phyloP scores from a whole-genome alignment of 2,329 filamentous ascomycete genomes.

The Monilinia polystroma region DNA sequence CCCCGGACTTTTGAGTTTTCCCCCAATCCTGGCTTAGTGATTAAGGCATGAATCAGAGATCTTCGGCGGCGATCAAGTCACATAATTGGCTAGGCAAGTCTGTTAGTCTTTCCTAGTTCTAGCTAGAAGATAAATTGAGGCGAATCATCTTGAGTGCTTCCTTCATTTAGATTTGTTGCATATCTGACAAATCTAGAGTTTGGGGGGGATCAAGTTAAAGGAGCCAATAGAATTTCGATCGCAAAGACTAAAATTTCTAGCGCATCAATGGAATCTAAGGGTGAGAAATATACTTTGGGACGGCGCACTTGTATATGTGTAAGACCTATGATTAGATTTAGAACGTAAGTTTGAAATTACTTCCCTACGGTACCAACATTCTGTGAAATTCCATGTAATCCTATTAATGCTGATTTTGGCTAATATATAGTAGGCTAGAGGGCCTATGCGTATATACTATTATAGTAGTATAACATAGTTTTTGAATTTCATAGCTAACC shows the following conservation, averaged over 20 bases:
- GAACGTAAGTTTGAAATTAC: too few species aligned
- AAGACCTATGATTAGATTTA: too few species aligned
- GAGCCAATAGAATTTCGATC: not conserved
- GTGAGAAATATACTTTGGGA: not conserved
- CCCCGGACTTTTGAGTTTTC: too few species aligned
- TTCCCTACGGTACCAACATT: too few species aligned
- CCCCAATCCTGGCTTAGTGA: too few species aligned
- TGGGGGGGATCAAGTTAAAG: not conserved
- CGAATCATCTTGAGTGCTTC: not conserved
- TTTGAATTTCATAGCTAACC: too few species aligned
- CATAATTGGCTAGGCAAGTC: not conserved
- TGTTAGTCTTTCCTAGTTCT: not conserved
- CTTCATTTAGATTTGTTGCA: not conserved
- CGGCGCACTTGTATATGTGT: too few species aligned
- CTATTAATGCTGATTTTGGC: too few species aligned
- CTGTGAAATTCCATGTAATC: too few species aligned
- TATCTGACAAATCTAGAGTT: not conserved
- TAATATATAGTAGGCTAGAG: too few species aligned
- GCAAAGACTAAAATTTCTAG: not conserved
- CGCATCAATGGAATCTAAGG: not conserved
- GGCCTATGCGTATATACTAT: too few species aligned
- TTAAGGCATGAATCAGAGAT: not conserved
- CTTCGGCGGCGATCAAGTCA: not conserved
- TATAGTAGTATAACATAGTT: too few species aligned
- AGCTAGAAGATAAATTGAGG: fast-evolving